phyloP scores from a whole-genome alignment of 495 filamentous ascomycete genomes.

The Chaetomidium leptoderma region DNA sequence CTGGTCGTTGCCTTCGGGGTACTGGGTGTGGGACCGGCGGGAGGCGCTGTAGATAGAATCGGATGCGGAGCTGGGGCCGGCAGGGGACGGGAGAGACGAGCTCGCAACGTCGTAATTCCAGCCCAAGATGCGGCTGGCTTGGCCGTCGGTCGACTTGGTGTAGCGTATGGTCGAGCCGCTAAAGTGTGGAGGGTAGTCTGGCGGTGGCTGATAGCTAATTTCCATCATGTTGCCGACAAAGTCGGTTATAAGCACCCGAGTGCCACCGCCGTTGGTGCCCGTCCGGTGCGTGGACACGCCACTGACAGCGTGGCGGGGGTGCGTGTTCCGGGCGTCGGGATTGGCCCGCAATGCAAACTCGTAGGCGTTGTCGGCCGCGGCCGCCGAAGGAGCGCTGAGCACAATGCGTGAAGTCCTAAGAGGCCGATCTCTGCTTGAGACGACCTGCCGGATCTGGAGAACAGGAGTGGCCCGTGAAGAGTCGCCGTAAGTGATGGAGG shows the following conservation, averaged over 20 bases:
- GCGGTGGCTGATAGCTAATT: slow-evolving; percentile 37
- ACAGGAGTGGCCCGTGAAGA: slow-evolving; percentile 25
- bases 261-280: slow-evolving; percentile 28
- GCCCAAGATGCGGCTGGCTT: slow-evolving; percentile 45
- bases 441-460: slow-evolving; percentile 40
- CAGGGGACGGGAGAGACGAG: slow-evolving; percentile 14
- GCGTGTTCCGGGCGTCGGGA: slow-evolving; percentile 26
- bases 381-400: slow-evolving; percentile 40
- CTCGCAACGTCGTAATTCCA: slow-evolving; percentile 48
- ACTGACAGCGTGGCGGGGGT: slow-evolving; percentile 23
- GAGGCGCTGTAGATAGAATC: slow-evolving; percentile 23
- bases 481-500: slow-evolving; percentile 33
- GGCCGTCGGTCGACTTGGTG: slow-evolving; percentile 36
- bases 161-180: slow-evolving; percentile 33
- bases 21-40: slow-evolving; percentile 18
- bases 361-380: slow-evolving; percentile 43
- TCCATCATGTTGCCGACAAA: slow-evolving; percentile 52
- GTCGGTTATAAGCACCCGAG: slow-evolving; percentile 39
- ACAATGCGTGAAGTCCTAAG: slow-evolving; percentile 36
- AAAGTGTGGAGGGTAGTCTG: slow-evolving; percentile 31
- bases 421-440: slow-evolving; percentile 24
- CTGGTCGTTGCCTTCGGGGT: slow-evolving; percentile 17
- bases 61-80: slow-evolving; percentile 23
- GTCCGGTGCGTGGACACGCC: slow-evolving; percentile 21
- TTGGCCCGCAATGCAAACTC: slow-evolving; percentile 40